phyloP scores from a whole-genome alignment of 2,329 filamentous ascomycete species.

The Diaporthe sp. region DNA sequence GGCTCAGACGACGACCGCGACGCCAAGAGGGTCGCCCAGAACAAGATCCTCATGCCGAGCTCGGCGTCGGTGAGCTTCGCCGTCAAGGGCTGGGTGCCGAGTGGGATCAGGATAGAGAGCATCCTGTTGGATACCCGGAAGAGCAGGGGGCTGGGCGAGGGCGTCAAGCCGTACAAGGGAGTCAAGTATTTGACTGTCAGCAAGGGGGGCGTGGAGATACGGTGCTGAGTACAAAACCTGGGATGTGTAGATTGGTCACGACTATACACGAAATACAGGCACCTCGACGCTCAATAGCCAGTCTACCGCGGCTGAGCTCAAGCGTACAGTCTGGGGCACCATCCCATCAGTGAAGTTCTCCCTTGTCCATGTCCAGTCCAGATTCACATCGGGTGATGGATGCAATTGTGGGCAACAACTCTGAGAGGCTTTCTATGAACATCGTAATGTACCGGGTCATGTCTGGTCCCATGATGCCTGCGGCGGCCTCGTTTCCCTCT shows the following conservation, averaged over 20 bases:
- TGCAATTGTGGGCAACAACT: background rate
- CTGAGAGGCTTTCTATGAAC: background rate
- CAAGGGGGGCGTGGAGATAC: constrained; percentile 73
- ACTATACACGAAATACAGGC: background rate
- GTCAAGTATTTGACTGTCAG: constrained; percentile 94
- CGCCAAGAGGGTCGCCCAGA: constrained; percentile 71
- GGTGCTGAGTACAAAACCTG: constrained; percentile 60
- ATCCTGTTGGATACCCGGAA: constrained; percentile 80
- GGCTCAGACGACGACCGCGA: constrained; percentile 61
- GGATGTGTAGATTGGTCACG: background rate
- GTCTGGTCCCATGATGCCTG: rapidly evolving
- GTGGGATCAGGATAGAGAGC: constrained; percentile 76
- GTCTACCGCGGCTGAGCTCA: too few relatives aligned
- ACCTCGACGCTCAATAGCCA: background rate
- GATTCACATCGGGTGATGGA: background rate
- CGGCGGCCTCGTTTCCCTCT: too few relatives aligned
- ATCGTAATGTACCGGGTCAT: background rate
- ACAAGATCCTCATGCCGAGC: constrained; percentile 83
- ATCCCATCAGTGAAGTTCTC: background rate
- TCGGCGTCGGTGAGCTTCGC: constrained; percentile 81
- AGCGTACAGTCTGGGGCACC: background rate
- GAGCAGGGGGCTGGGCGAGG: constrained; percentile 86
- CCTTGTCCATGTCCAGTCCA: too few relatives aligned
- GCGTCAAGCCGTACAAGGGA: constrained; percentile 95
- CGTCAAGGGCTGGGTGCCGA: constrained; percentile 77